Conservation (phyloP, 139 green algal species). For the Picochlorum costavermella region DNA sequence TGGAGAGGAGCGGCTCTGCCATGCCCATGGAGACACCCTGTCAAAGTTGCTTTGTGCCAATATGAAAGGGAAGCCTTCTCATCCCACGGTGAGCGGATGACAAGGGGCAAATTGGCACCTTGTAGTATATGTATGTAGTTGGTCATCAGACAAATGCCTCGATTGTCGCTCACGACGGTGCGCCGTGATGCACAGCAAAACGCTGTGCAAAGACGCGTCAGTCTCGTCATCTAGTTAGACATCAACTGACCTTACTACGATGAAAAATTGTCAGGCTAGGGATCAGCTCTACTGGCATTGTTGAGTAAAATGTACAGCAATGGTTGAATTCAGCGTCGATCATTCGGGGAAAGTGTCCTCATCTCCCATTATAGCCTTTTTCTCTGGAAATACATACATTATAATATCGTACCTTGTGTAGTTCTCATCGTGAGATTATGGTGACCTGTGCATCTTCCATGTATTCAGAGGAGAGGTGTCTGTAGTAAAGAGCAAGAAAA, state of each 20-base stretch:
- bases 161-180: constrained; percentile 16
- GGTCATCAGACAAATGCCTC: constrained; percentile 36
- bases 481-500: neutral
- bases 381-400: no score
- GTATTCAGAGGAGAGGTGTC: neutral
- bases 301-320: constrained; percentile 31
- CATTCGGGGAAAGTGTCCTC: constrained; percentile 38
- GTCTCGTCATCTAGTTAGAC: constrained; percentile 27
- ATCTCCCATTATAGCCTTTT: constrained; percentile 13
- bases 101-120: constrained; percentile 13
- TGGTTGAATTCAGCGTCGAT: constrained; percentile 31
- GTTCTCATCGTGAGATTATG: neutral
- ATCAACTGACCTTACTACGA: constrained; percentile 7
- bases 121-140: neutral
- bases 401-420: no score
- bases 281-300: constrained; percentile 22
- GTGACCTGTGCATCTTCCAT: neutral
- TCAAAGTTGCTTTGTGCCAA: constrained; percentile 6
- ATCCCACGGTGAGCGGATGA: neutral
- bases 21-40: constrained; percentile 1
- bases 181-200: constrained; percentile 5
- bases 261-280: neutral
- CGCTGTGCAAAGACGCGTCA: constrained; percentile 12
- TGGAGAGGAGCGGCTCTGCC: neutral
- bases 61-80: constrained; percentile 12